Percentiles rank a stretch among this genome's conserved stretches.
Conservation (phyloP, 2,329 filamentous ascomycete species). For the Ophiocordyceps sinensis region DNA sequence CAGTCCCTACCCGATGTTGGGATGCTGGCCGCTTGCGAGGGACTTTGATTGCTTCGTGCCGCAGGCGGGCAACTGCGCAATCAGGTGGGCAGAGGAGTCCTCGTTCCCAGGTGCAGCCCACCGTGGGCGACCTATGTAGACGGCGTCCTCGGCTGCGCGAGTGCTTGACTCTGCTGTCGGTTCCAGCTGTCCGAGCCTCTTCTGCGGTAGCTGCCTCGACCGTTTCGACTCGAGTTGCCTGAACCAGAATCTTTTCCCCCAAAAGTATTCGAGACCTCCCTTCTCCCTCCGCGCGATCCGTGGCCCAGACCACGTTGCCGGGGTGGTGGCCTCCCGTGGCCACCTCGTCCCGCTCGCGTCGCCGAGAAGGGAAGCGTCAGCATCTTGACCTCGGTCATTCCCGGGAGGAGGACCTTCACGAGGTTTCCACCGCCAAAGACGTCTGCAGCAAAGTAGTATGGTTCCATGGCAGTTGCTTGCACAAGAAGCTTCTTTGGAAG, state of each 20-base stretch:
- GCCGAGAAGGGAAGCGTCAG: constrained; percentile 22
- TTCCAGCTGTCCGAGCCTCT: constrained; percentile 27
- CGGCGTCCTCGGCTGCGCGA: constrained; percentile 6
- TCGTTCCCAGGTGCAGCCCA: background rate
- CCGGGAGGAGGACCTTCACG: constrained; percentile 26
- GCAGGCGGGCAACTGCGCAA: background rate
- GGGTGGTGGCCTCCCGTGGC: constrained; percentile 10
- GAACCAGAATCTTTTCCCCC: constrained; percentile 9
- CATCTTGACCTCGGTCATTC: constrained; percentile 22
- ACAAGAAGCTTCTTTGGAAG: constrained; percentile 37
- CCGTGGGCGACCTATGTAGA: constrained; percentile 6
- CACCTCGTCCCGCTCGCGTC: constrained; percentile 16
- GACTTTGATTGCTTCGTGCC: background rate
- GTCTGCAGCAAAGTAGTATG: constrained; percentile 18
- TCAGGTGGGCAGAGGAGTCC: background rate
- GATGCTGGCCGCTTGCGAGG: too few species aligned
- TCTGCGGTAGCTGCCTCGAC: constrained; percentile 25
- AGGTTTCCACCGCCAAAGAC: constrained; percentile 18
- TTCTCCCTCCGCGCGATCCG: constrained; percentile 17
- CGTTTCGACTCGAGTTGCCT: constrained; percentile 13
- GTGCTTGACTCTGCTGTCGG: constrained; percentile 10
- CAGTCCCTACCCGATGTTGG: too few species aligned
- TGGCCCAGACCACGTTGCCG: constrained; percentile 16
- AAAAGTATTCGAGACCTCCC: constrained; percentile 16
- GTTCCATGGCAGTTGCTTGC: constrained; percentile 18